Evolutionary conservation across 1,284 basidiomycete species (phyloP).

Genomic region (Ceratorhiza oryzae-sativae): DNA sequence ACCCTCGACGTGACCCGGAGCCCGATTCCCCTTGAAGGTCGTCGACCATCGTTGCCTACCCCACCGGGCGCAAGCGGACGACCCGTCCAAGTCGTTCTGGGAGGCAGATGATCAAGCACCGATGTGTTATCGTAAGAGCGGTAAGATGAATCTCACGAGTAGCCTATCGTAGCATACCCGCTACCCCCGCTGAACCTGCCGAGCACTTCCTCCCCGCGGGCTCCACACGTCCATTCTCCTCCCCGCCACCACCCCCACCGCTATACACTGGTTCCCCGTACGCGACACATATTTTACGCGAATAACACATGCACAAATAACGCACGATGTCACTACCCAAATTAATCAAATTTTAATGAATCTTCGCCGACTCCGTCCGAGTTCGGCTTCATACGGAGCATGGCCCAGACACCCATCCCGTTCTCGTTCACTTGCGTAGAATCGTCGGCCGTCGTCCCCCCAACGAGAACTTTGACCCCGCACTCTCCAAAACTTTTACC

Average conservation of each 20-base stretch:
- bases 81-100: background rate
- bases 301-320: background rate
- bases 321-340: background rate
- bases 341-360: background rate
- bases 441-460: background rate
- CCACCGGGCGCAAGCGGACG: conserved; percentile 11
- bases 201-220: background rate
- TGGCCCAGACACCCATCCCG: conserved; percentile 2
- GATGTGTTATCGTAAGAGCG: background rate
- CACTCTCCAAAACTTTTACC: background rate
- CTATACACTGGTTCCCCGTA: background rate
- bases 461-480: background rate
- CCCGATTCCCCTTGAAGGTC: background rate
- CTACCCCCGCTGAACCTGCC: background rate
- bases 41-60: background rate
- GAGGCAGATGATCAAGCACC: background rate
- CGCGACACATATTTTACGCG: conserved; percentile 1
- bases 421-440: background rate
- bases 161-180: background rate
- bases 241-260: background rate
- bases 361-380: conserved; percentile 28
- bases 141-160: background rate
- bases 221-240: background rate
- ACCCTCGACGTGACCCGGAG: conserved; percentile 19
- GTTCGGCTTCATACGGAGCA: conserved; percentile 9